A percentile compares a stretch with the other conserved stretches of the same genome.
These are phyloP conservation scores for Beauveria sp. DNA, from an alignment of 2,329 filamentous ascomycete genomes.

Conservation along the genomic window DNA sequence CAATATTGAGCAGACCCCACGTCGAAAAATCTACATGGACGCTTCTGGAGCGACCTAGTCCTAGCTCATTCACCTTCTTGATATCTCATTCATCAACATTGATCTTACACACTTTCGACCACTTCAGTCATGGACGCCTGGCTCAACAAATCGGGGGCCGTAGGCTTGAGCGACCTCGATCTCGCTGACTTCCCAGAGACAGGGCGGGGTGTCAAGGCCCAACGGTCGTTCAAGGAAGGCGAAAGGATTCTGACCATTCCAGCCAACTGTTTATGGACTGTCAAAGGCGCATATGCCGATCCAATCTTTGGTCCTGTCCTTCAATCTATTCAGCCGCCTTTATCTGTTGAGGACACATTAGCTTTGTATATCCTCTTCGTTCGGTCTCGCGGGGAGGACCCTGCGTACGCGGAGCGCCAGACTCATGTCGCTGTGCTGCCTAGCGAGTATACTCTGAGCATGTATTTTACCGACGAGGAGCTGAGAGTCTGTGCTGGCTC, in stretches of 20 bases:
- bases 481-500: conserved; percentile 25
- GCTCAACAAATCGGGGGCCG: conserved; percentile 23
- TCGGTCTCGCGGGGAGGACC: conserved; percentile 21
- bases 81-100: too few species aligned
- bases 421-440: conserved; percentile 24
- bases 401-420: conserved; percentile 22
- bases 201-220: conserved; percentile 25
- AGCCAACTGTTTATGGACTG: conserved; percentile 23
- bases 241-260: conserved; percentile 28
- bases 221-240: conserved; percentile 24
- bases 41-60: too few species aligned
- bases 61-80: too few species aligned
- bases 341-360: conserved; percentile 27
- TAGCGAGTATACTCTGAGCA: conserved; percentile 25
- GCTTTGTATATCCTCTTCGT: conserved; percentile 27
- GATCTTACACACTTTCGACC: too few species aligned
- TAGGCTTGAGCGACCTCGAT: conserved; percentile 24
- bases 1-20: too few species aligned
- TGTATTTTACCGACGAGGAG: conserved; percentile 27
- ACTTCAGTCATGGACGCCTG: conserved; percentile 23
- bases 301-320: conserved; percentile 24
- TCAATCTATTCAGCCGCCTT: conserved; percentile 22
- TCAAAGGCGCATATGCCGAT: conserved; percentile 24
- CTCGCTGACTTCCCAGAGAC: conserved; percentile 25
- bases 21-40: too few species aligned